A percentile compares a stretch with the other conserved stretches of the same genome.
These are phyloP conservation scores for Xylaria acuta DNA, from an alignment of 495 filamentous ascomycete genomes.

Conservation along the genomic window DNA sequence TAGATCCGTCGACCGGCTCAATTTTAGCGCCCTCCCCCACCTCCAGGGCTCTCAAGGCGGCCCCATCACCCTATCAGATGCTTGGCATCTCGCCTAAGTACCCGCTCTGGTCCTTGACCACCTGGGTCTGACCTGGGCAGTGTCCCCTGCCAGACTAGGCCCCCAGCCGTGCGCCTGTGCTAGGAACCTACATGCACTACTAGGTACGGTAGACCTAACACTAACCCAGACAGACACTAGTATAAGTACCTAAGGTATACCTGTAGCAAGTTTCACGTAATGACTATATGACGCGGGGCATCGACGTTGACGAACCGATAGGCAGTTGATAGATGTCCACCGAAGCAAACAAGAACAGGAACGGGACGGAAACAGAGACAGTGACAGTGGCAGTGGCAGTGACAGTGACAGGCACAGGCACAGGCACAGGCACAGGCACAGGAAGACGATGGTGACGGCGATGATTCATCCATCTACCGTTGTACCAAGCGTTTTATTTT, in stretches of 20 bases:
- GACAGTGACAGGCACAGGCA: too few species aligned
- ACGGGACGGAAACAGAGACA: neutral
- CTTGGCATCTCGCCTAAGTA: conserved; percentile 7
- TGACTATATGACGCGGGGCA: conserved; percentile 12
- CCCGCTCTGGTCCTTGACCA: too few species aligned
- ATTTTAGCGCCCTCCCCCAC: neutral
- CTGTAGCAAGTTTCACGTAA: conserved; percentile 1
- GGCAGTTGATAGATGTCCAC: neutral
- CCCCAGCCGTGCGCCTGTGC: neutral
- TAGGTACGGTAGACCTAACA: neutral
- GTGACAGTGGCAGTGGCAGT: neutral
- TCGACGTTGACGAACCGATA: conserved; percentile 5
- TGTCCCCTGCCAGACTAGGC: neutral
- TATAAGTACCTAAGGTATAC: neutral
- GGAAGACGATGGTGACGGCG: neutral
- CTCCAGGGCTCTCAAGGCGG: neutral
- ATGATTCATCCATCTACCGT: neutral
- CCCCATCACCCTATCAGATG: conserved; percentile 1
- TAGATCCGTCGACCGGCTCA: neutral
- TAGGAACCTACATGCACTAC: too few species aligned
- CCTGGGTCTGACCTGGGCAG: too few species aligned
- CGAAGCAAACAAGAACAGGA: neutral
- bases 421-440: neutral
- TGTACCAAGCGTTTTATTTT: conserved; percentile 5
- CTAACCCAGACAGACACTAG: neutral